Percentiles rank a stretch among this genome's conserved stretches.
Evolutionary conservation across 1,139 yeast species (phyloP).

Genomic region (Arxiozyma telluris): DNA sequence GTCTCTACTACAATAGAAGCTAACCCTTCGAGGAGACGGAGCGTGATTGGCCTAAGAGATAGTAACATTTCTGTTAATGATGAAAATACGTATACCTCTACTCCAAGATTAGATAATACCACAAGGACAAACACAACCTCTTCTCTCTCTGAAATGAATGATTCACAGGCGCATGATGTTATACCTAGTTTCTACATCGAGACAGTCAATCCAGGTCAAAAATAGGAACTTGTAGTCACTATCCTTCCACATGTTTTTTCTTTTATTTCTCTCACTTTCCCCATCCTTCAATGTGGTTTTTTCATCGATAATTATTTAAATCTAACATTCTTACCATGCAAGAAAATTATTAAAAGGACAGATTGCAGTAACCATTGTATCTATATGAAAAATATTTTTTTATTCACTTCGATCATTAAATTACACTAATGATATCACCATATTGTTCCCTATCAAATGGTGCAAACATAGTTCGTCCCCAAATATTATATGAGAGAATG

Average conservation of each 20-base stretch:
- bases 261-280: too few relatives aligned
- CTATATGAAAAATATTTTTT: not conserved
- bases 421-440: too few relatives aligned
- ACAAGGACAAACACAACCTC: constrained; percentile 20
- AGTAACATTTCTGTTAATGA: constrained; percentile 4
- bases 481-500: not conserved
- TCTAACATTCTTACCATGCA: not conserved
- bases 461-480: not conserved
- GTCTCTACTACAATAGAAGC: not conserved
- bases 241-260: not conserved
- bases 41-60: constrained; percentile 6
- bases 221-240: not conserved
- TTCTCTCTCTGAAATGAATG: constrained; percentile 19
- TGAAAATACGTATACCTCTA: constrained; percentile 8
- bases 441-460: too few relatives aligned
- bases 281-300: too few relatives aligned
- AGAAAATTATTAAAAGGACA: too few relatives aligned
- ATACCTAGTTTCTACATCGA: constrained; percentile 18
- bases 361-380: not conserved
- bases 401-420: not conserved
- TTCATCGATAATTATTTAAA: not conserved
- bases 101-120: constrained; percentile 17
- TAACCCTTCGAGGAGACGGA: not conserved
- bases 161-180: constrained; percentile 13
- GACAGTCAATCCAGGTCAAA: constrained; percentile 3